Evolutionary conservation across 352 stramenopile species (phyloP).

Genomic region (Phytophthora palmivora): DNA sequence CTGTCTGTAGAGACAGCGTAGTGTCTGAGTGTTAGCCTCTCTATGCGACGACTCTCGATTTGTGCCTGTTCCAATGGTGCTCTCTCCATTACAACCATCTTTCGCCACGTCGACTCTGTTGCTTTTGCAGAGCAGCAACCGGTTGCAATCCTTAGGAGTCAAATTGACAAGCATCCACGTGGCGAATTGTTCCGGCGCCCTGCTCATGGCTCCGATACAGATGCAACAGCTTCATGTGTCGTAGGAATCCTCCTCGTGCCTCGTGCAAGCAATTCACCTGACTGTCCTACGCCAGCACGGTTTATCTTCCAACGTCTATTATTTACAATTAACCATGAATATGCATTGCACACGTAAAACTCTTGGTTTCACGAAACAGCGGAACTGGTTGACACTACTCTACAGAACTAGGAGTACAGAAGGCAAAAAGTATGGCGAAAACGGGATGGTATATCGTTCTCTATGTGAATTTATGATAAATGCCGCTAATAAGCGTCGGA

Average conservation of each 20-base stretch:
- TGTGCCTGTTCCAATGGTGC: no score
- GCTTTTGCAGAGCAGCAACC: slow-evolving; percentile 7
- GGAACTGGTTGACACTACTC: background rate
- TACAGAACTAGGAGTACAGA: no score
- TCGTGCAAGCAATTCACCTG: background rate
- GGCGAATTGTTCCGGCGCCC: slow-evolving; percentile 16
- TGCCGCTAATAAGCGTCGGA: slow-evolving; percentile 21
- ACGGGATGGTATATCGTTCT: slow-evolving; percentile 7
- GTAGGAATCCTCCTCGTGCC: background rate
- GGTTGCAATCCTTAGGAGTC: slow-evolving; percentile 5
- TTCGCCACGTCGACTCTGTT: slow-evolving; percentile 39
- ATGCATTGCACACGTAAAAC: background rate
- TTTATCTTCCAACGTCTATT: background rate
- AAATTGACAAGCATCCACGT: slow-evolving; percentile 28
- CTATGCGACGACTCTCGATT: no score
- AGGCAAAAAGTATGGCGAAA: no score
- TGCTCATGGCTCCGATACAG: slow-evolving; percentile 7
- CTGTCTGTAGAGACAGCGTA: no score
- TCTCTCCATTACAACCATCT: slow-evolving; percentile 27
- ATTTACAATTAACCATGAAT: background rate
- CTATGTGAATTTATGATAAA: slow-evolving; percentile 30
- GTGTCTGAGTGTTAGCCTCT: no score
- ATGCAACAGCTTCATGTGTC: background rate
- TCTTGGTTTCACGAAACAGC: no score
- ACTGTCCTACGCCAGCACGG: background rate